Conservation (phyloP, 305 asterid species). For the Galium porrigens region DNA sequence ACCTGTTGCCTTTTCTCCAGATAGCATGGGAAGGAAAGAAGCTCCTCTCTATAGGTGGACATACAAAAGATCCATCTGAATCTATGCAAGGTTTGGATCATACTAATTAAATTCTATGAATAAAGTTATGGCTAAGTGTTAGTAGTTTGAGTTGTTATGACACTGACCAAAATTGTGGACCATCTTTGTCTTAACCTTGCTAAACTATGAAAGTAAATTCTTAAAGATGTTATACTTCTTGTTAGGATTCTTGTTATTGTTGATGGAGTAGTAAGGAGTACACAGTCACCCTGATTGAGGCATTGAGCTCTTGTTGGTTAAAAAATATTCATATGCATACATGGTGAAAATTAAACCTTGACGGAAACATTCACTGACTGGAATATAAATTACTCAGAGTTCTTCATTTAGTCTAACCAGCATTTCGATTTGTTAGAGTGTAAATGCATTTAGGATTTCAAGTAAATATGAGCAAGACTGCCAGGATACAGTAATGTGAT, state of each 20-base stretch:
- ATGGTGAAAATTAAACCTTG: background rate
- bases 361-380: background rate
- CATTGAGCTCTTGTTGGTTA: background rate
- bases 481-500: background rate
- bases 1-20: slow-evolving; percentile 28
- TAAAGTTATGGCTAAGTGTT: background rate
- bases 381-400: background rate
- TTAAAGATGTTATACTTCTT: too few species aligned
- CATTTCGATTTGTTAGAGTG: too few species aligned
- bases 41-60: slow-evolving; percentile 92
- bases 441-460: too few species aligned
- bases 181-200: background rate
- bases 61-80: slow-evolving; percentile 74
- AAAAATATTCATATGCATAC: background rate
- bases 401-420: background rate
- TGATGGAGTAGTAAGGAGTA: too few species aligned
- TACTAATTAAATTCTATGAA: slow-evolving; percentile 4
- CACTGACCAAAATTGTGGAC: background rate
- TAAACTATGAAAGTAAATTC: background rate
- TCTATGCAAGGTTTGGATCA: slow-evolving; percentile 54
- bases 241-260: background rate
- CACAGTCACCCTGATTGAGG: too few species aligned
- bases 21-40: slow-evolving; percentile 83
- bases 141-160: background rate
- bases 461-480: too few species aligned